Conservation (phyloP, 768 basidiomycete genomes). For the Thelephora ganbajun region DNA sequence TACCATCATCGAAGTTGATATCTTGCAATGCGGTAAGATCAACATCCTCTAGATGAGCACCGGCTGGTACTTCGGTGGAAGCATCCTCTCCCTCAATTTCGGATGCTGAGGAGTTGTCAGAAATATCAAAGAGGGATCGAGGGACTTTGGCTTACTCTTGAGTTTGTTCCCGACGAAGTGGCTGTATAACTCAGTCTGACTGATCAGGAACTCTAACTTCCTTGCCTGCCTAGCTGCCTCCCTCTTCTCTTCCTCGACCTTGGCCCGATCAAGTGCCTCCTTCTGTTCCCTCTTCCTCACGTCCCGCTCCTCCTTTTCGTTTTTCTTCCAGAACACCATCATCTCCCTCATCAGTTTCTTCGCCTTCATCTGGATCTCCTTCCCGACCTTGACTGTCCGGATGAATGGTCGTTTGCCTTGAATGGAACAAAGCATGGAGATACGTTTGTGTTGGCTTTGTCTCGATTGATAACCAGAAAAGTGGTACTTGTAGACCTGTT, state of each 20-base stretch:
- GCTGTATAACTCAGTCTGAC: constrained; percentile 95
- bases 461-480: constrained; percentile 50
- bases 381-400: constrained; percentile 62
- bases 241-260: constrained; percentile 83
- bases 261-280: constrained; percentile 79
- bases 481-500: constrained; percentile 74
- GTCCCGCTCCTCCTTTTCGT: constrained; percentile 92
- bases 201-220: constrained; percentile 96
- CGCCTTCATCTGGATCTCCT: constrained; percentile 74
- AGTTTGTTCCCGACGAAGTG: constrained; percentile 98
- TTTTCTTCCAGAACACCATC: constrained; percentile 95
- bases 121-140: constrained; percentile 4
- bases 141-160: constrained; percentile 44
- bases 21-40: constrained; percentile 44
- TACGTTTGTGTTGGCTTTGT: constrained; percentile 57
- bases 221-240: constrained; percentile 89
- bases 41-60: constrained; percentile 42
- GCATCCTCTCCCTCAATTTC: constrained; percentile 56
- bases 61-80: constrained; percentile 30
- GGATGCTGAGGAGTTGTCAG: constrained; percentile 33
- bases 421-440: constrained; percentile 59
- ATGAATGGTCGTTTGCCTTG: constrained; percentile 68
- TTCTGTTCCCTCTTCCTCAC: constrained; percentile 88
- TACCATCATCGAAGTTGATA: constrained; percentile 88
- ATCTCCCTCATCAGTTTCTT: constrained; percentile 91